Base-by-base conservation (phyloP, 2,329 filamentous ascomycete genomes). In the Zymoseptoria ardabiliae region DNA sequence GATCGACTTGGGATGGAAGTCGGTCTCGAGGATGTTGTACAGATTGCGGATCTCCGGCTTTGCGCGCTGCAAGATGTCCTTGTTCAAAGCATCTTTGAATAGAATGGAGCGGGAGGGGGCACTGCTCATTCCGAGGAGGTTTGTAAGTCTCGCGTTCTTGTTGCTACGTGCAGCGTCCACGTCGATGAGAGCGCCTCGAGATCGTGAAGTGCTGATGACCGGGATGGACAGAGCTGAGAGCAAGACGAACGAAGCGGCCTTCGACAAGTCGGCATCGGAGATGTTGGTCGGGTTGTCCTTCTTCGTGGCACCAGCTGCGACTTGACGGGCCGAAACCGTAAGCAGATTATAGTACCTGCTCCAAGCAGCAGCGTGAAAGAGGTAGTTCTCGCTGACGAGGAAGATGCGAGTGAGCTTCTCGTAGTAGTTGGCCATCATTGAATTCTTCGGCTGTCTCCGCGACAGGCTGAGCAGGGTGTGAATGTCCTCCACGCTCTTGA, bases 371-470 rank as follows among this genome's bases (percentile, higher is more conserved):
- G 94, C 94, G 74, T 99, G 94, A 86, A 99, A 99, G 52, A 99
- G 86, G 75, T 97, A 97, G 82, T 99, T 99, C 79, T 97, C 94
- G 76, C 93, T 96, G 67, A 97, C 94, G 64, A 99, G 85, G 83
- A 99, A 99, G 75, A 99, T 99, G 65, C 92, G 87, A 49, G 94
- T 97, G 60, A 99, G 86, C 81, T 97, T 97, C 83, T 99, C 94
- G 78, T 97, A 99, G 83, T 99, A 99, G 81, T 97, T 99, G 78
- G 94, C 94, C 94, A 99, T 99, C 94, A 99, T 97, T 73, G 97
- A 83, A 75, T 97, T 97, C 87, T 97, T 97, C 57, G 94, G 88
- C 48, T 92, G 92, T 58, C 94, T 90, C 85, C 97, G 97, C 87
- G 93, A 97, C 69, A 97, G 84, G 80, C 88, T 97, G 68, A 99